These are phyloP conservation scores for Cerioporus squamosus DNA, from an alignment of 1,284 basidiomycete species.

Conservation along the genomic window DNA sequence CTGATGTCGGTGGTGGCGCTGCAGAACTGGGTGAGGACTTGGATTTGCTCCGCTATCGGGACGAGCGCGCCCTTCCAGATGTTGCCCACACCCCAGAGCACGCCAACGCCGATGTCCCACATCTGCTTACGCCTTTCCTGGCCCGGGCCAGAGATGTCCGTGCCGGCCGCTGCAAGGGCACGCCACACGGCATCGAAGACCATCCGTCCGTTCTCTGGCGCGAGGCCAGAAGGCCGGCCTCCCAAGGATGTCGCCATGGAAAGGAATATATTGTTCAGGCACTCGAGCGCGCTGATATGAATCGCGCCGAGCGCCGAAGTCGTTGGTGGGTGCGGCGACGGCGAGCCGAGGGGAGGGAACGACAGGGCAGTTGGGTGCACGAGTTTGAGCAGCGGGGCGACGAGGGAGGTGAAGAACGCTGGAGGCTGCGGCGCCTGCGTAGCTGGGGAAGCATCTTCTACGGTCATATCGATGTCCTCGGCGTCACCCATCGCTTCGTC, in stretches of 20 bases:
- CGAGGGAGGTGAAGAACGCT: constrained; percentile 52
- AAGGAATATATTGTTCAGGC: constrained; percentile 89
- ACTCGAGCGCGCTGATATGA: constrained; percentile 86
- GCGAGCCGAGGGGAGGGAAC: constrained; percentile 72
- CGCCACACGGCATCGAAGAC: constrained; percentile 69
- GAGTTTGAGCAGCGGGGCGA: constrained; percentile 67
- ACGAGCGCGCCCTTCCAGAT: constrained; percentile 65
- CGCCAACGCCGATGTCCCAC: constrained; percentile 76
- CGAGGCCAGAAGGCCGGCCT: constrained; percentile 40
- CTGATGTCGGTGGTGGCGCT: constrained; percentile 56
- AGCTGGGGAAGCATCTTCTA: constrained; percentile 33
- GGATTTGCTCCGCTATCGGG: constrained; percentile 64
- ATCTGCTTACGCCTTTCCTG: constrained; percentile 70
- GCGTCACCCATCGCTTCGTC: constrained; percentile 43
- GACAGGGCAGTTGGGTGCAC: constrained; percentile 77
- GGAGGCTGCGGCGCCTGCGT: constrained; percentile 25
- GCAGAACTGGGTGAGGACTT: constrained; percentile 70
- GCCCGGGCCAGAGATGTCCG: constrained; percentile 54
- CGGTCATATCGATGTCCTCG: constrained; percentile 38
- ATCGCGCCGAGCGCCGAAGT: constrained; percentile 83
- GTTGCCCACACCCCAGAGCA: constrained; percentile 79
- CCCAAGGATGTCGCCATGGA: constrained; percentile 55
- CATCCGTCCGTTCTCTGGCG: constrained; percentile 50
- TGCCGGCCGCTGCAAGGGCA: constrained; percentile 61
- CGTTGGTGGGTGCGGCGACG: constrained; percentile 81